Conservation (phyloP, 306 rosid genomes). For the Trifolium repens region DNA sequence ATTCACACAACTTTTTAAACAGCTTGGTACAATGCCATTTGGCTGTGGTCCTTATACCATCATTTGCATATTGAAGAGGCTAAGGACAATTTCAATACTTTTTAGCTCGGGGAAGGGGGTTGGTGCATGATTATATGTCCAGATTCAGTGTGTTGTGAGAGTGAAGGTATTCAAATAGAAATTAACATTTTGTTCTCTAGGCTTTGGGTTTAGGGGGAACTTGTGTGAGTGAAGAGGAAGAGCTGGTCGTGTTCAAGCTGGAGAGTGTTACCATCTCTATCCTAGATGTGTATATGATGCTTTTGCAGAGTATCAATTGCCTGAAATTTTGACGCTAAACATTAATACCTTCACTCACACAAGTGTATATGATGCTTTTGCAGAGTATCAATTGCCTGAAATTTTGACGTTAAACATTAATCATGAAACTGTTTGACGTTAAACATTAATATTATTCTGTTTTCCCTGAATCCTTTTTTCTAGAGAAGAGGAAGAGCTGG, state of each 20-base stretch:
- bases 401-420: constrained; percentile 52
- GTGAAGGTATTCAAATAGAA: constrained; percentile 21
- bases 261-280: constrained; percentile 82
- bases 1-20: neutral
- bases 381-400: constrained; percentile 90
- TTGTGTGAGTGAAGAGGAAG: constrained; percentile 65
- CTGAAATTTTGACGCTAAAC: constrained; percentile 67
- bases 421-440: constrained; percentile 28
- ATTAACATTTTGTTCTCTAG: constrained; percentile 18
- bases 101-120: neutral
- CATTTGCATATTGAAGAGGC: neutral
- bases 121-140: neutral
- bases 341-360: neutral
- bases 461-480: constrained; percentile 33
- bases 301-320: constrained; percentile 87
- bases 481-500: constrained; percentile 99
- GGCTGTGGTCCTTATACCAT: neutral
- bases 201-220: neutral
- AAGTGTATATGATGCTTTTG: constrained; percentile 77
- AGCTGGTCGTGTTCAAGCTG: constrained; percentile 98
- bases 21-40: constrained; percentile 2
- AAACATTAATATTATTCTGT: constrained; percentile 26
- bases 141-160: neutral
- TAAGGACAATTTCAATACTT: constrained; percentile 11
- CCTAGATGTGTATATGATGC: constrained; percentile 87